These are phyloP conservation scores for Cercis canadensis DNA, from an alignment of 306 rosid genomes.

Conservation along the genomic window DNA sequence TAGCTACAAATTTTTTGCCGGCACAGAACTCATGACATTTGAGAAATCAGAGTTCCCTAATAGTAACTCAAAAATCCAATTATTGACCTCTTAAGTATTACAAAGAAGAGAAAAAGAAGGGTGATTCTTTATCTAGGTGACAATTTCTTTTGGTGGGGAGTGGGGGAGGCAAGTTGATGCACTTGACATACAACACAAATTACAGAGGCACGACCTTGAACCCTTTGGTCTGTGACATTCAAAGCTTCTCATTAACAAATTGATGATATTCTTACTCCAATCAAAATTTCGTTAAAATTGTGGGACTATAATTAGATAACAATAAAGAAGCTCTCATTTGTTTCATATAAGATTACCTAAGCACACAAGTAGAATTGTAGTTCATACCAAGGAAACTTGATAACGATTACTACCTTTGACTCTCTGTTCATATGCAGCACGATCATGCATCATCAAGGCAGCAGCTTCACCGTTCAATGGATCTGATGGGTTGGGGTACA, in stretches of 20 bases:
- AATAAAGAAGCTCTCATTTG: conserved; percentile 10
- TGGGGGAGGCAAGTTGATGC: too few species aligned
- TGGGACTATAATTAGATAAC: background rate
- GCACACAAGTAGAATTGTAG: conserved; percentile 21
- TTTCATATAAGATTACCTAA: background rate
- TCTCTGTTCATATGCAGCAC: conserved; percentile 69
- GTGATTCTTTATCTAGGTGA: too few species aligned
- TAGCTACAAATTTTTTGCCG: background rate
- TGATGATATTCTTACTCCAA: conserved; percentile 14
- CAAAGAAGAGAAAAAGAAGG: too few species aligned
- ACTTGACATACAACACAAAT: too few species aligned
- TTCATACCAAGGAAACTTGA: conserved; percentile 21
- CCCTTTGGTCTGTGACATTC: conserved; percentile 2
- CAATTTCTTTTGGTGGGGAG: too few species aligned
- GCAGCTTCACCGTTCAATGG: conserved; percentile 93
- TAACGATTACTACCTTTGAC: conserved; percentile 69
- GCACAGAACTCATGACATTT: background rate
- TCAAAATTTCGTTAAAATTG: conserved; percentile 10
- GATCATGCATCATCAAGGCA: conserved; percentile 82
- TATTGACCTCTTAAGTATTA: too few species aligned
- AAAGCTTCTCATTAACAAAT: conserved; percentile 1
- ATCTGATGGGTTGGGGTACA: conserved; percentile 89
- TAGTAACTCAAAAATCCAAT: too few species aligned
- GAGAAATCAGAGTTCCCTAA: too few species aligned
- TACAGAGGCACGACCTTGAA: too few species aligned